Percentiles rank a stretch among this genome's conserved stretches.
Conservation (phyloP, 495 filamentous ascomycete species). For the Thozetella sp. region DNA sequence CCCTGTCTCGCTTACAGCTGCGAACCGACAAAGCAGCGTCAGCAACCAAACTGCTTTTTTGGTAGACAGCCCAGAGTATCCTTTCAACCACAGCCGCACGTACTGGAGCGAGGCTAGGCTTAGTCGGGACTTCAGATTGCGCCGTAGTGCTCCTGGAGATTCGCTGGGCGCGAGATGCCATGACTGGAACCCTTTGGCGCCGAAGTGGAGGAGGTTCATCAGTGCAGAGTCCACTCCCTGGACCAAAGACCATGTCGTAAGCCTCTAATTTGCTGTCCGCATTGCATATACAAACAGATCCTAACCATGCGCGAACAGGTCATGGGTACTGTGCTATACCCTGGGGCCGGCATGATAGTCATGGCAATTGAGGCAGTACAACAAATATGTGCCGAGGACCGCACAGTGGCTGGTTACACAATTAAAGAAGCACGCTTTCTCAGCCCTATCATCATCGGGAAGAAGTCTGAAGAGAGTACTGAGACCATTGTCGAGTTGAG, state of each 20-base stretch:
- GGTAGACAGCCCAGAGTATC: constrained; percentile 30
- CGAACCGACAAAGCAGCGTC: constrained; percentile 17
- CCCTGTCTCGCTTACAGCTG: constrained; percentile 15
- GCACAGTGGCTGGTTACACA: constrained; percentile 21
- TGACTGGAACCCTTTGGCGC: constrained; percentile 36
- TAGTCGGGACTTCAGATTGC: constrained; percentile 41
- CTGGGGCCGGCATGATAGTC: constrained; percentile 54
- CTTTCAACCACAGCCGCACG: constrained; percentile 37
- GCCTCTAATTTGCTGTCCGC: no score
- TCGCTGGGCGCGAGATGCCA: constrained; percentile 39
- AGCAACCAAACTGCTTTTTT: constrained; percentile 24
- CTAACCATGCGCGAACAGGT: no score
- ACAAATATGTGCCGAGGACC: constrained; percentile 17
- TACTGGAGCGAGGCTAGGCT: constrained; percentile 42
- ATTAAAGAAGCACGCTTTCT: constrained; percentile 33
- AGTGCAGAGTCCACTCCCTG: constrained; percentile 44
- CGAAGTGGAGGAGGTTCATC: constrained; percentile 46
- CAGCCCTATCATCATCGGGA: constrained; percentile 29
- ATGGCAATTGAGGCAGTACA: constrained; percentile 52
- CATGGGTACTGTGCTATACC: constrained; percentile 45
- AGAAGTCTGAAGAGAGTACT: constrained; percentile 21
- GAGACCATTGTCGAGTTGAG: constrained; percentile 31
- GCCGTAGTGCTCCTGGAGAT: constrained; percentile 33
- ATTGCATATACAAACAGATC: no score
- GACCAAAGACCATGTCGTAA: constrained; percentile 42